Conservation (phyloP, 2,329 filamentous ascomycete species). For the Amesomyces nigricolor region DNA sequence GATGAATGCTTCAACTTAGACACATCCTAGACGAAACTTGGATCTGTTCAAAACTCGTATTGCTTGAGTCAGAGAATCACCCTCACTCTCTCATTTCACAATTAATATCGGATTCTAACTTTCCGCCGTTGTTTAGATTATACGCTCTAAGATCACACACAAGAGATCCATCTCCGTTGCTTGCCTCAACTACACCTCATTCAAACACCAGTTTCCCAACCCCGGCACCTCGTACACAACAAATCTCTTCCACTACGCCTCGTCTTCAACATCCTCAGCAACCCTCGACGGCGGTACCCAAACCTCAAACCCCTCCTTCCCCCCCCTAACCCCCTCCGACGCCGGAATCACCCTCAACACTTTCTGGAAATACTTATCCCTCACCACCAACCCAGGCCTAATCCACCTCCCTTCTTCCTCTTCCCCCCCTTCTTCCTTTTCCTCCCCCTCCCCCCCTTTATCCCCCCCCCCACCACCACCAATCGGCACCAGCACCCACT, state of each 20-base stretch:
- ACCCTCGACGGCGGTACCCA: constrained; percentile 48
- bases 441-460: background rate
- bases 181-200: background rate
- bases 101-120: too few relatives aligned
- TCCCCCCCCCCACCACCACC: constrained; percentile 47
- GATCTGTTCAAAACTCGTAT: too few relatives aligned
- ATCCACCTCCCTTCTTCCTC: constrained; percentile 64
- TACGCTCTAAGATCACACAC: too few relatives aligned
- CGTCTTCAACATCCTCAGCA: background rate
- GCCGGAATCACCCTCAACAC: constrained; percentile 74
- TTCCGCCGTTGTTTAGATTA: too few relatives aligned
- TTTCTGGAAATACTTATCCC: constrained; percentile 93
- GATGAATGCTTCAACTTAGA: too few relatives aligned
- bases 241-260: background rate
- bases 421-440: constrained; percentile 33
- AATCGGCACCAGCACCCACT: constrained; percentile 68
- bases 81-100: too few relatives aligned
- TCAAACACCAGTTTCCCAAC: background rate
- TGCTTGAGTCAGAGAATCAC: too few relatives aligned
- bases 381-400: constrained; percentile 66
- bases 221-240: background rate
- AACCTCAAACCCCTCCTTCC: constrained; percentile 60
- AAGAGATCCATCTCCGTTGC: background rate
- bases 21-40: too few relatives aligned
- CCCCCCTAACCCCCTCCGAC: constrained; percentile 62